Evolutionary conservation across 2,329 filamentous ascomycete species (phyloP).

Genomic region (Blumeria hordei): DNA sequence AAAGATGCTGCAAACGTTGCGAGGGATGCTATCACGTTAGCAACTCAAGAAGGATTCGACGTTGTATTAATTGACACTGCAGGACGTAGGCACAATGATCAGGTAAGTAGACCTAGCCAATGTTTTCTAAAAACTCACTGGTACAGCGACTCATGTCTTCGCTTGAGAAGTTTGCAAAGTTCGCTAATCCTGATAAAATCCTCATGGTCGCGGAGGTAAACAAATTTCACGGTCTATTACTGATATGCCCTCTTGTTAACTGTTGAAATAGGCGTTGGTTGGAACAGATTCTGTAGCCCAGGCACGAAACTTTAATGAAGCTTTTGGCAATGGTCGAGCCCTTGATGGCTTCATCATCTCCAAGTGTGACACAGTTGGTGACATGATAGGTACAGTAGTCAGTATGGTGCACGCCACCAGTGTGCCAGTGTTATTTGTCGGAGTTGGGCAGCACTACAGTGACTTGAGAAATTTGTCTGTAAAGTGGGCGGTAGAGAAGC

Average conservation of each 20-base stretch:
- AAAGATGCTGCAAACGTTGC: conserved; percentile 93
- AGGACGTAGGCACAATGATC: conserved; percentile 82
- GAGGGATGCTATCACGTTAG: conserved; percentile 73
- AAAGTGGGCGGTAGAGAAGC: conserved; percentile 43
- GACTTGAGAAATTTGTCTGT: conserved; percentile 46
- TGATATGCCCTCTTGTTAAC: neutral
- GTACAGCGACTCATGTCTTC: conserved; percentile 63
- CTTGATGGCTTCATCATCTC: conserved; percentile 96
- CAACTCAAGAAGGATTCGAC: conserved; percentile 52
- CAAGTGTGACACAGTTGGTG: conserved; percentile 97
- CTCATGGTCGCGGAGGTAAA: conserved; percentile 59
- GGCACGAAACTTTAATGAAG: conserved; percentile 84
- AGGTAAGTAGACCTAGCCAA: conserved; percentile 15
- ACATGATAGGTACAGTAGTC: conserved; percentile 73
- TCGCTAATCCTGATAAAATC: conserved; percentile 92
- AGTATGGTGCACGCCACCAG: conserved; percentile 95
- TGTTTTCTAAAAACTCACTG: conserved; percentile 4
- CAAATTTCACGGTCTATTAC: neutral
- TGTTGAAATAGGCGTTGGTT: conserved; percentile 42
- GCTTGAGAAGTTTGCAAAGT: conserved; percentile 89
- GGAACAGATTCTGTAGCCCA: conserved; percentile 90
- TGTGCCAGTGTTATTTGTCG: conserved; percentile 85
- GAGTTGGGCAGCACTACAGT: conserved; percentile 45
- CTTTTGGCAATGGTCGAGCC: conserved; percentile 57
- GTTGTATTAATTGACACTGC: conserved; percentile 95